Evolutionary conservation across 257 asterid genomes (phyloP).

Genomic region (Solanum appendiculatum): DNA sequence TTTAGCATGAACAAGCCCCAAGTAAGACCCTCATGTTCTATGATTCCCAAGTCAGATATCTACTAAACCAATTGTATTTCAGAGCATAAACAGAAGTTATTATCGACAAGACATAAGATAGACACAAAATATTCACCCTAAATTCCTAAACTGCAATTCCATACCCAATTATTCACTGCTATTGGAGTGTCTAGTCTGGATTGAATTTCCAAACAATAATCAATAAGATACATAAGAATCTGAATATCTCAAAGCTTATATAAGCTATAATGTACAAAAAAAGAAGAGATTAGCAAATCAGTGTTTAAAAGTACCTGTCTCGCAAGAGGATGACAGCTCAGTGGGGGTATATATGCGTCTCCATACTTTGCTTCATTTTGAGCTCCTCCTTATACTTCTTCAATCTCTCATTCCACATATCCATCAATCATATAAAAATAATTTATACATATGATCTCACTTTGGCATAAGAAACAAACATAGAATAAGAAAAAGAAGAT

Average conservation of each 20-base stretch:
- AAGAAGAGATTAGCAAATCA: background rate
- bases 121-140: background rate
- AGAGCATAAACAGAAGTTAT: background rate
- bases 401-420: slow-evolving; percentile 34
- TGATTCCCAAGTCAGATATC: background rate
- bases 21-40: too few species aligned
- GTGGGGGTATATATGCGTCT: slow-evolving; percentile 26
- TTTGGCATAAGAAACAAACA: background rate
- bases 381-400: slow-evolving; percentile 72
- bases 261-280: background rate
- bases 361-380: slow-evolving; percentile 28
- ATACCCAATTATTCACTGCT: background rate
- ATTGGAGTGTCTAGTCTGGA: background rate
- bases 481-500: background rate
- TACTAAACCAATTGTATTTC: background rate
- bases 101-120: background rate
- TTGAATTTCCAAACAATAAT: background rate
- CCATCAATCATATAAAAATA: background rate
- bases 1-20: too few species aligned
- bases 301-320: background rate
- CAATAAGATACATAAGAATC: background rate
- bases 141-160: background rate
- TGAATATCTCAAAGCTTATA: background rate
- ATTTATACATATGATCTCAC: background rate
- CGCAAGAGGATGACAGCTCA: slow-evolving; percentile 29